Evolutionary conservation across 23 red algal genomes (phyloP), one percentile per base, ranked within the genome.

Genomic region (Gracilaria caudata): DNA sequence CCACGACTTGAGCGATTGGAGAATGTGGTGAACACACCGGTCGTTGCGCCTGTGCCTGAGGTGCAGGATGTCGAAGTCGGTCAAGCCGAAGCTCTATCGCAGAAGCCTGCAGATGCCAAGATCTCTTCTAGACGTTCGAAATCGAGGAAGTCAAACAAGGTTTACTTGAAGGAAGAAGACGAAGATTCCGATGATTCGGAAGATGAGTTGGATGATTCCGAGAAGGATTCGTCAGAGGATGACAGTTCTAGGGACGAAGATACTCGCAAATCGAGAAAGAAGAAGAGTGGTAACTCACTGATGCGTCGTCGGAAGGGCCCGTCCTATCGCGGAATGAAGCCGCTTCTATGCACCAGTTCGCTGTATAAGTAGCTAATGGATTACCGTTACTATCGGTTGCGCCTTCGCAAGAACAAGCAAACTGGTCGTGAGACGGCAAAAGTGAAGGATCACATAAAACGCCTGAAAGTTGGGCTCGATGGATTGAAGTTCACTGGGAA

Each of bases 311-410:
- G 14, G 20, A 71, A 60, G 5, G 57, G 21, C 7, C 36, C 36
- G 4, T 21, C 37, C 19, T 77, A 47, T 47, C 12, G 0, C 7
- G 72, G 72, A 11, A 45, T 77, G 45, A 77, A 77, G 36, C 34
- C 0, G 4, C 44, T 77, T 35, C 17, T 20, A 3, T 77, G 72
- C 45, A 77, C 0, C 25, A 77, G 45, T 47, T 19, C 71, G 71
- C 71, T 44, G 43, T 76, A 76, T 47, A 8, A 20, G 36, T 45
- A 0, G 72, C 7, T 77, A n/a, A 77, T 51, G 7, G 26, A 77
- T 21, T 77, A 77, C 36, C 7, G 72, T 29, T 24, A 24, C 17
- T 77, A 77, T 20, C 72, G 29, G 7, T 46, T 77, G 37, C 34
- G 35, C 5, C 21, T 77, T 46, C 72, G 44, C 14, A 44, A 46